Conservation (phyloP, 495 filamentous ascomycete genomes). For the Hyaloscypha variabilis region DNA sequence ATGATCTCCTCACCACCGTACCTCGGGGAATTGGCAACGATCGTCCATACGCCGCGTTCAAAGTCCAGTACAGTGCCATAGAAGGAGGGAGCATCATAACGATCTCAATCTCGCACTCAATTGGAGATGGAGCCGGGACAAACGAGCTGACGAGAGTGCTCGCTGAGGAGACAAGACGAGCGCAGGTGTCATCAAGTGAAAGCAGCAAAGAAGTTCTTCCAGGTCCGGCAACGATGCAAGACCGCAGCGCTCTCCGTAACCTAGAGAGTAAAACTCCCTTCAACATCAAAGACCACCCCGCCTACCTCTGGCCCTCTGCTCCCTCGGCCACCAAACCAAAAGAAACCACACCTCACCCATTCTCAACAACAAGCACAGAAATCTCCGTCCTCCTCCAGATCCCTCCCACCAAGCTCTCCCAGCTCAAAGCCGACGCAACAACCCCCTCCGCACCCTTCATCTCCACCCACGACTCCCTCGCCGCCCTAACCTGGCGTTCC, state of each 20-base stretch:
- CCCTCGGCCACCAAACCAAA: neutral
- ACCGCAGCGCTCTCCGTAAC: conserved; percentile 8
- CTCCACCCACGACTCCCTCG: conserved; percentile 18
- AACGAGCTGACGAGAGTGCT: conserved; percentile 16
- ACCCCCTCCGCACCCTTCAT: conserved; percentile 6
- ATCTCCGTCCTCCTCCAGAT: conserved; percentile 12
- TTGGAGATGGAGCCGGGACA: conserved; percentile 11
- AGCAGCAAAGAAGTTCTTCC: neutral
- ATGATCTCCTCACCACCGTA: conserved; percentile 12
- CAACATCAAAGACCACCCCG: conserved; percentile 16
- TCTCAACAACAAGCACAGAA: conserved; percentile 15
- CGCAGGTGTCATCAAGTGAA: conserved; percentile 1
- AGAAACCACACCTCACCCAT: conserved; percentile 1
- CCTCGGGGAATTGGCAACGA: conserved; percentile 14
- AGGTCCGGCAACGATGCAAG: neutral
- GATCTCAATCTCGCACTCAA: conserved; percentile 6
- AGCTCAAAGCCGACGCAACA: conserved; percentile 18
- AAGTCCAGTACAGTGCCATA: conserved; percentile 16
- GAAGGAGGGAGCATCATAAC: conserved; percentile 14
- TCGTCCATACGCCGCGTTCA: conserved; percentile 14
- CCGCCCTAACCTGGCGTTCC: conserved; percentile 13
- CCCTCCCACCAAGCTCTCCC: neutral
- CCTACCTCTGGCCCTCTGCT: neutral
- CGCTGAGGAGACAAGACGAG: conserved; percentile 10
- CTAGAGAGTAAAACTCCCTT: conserved; percentile 12